Conservation (phyloP, 2,329 filamentous ascomycete genomes). For the Arthrinium puccinioides region DNA sequence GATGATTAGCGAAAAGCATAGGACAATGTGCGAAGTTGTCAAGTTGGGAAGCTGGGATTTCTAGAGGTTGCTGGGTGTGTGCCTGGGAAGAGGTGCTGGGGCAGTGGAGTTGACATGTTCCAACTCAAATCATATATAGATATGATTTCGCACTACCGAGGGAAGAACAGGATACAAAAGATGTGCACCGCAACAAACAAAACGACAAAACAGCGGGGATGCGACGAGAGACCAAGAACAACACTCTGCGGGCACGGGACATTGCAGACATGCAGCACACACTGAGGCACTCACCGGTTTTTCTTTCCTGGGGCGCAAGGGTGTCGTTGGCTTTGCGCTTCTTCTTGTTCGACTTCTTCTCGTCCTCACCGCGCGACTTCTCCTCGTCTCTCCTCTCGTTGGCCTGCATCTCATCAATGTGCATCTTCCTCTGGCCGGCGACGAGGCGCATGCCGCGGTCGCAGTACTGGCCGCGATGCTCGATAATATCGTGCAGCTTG, state of each 20-base stretch:
- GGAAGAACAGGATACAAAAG: neutral
- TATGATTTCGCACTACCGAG: too few species aligned
- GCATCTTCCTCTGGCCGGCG: conserved; percentile 56
- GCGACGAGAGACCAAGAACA: conserved; percentile 1
- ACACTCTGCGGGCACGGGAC: conserved; percentile 1
- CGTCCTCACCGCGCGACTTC: conserved; percentile 36
- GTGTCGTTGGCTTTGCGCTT: conserved; percentile 67
- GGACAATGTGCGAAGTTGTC: too few species aligned
- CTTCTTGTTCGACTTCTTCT: conserved; percentile 61
- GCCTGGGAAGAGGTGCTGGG: too few species aligned
- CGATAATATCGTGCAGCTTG: conserved; percentile 58
- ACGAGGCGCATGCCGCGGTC: conserved; percentile 69
- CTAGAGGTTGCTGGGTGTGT: too few species aligned
- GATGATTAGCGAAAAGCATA: neutral
- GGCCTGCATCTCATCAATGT: conserved; percentile 42
- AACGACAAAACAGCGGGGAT: neutral
- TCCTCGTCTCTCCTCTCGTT: conserved; percentile 42
- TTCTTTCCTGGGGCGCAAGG: conserved; percentile 46
- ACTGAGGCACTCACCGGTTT: conserved; percentile 15
- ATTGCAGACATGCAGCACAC: neutral
- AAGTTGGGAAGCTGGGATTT: too few species aligned
- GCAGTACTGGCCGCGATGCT: conserved; percentile 59
- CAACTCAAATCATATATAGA: too few species aligned
- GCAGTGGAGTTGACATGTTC: too few species aligned
- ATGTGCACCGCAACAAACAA: neutral